Conservation (phyloP, 2,329 filamentous ascomycete genomes). For the Nigrograna mackinnonii region DNA sequence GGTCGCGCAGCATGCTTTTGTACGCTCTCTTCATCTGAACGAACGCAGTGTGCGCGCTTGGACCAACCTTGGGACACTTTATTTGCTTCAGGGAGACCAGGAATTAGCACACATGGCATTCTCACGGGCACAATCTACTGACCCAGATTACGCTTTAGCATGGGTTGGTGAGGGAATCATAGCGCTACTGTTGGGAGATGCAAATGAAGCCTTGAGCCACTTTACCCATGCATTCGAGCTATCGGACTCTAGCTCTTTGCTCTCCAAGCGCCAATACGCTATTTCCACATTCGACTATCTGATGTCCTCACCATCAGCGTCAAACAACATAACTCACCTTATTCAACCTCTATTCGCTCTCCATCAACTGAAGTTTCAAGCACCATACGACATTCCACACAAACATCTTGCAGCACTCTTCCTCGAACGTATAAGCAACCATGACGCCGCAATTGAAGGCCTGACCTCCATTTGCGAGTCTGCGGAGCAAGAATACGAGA, state of each 20-base stretch:
- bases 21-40: slow-evolving; percentile 89
- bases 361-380: slow-evolving; percentile 74
- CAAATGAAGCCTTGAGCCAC: slow-evolving; percentile 76
- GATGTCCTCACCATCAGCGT: slow-evolving; percentile 57
- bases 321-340: slow-evolving; percentile 62
- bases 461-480: slow-evolving; percentile 69
- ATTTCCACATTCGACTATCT: slow-evolving; percentile 83
- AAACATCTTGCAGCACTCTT: slow-evolving; percentile 80
- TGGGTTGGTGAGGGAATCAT: slow-evolving; percentile 94
- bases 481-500: slow-evolving; percentile 83
- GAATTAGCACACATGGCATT: slow-evolving; percentile 90
- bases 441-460: slow-evolving; percentile 62
- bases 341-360: slow-evolving; percentile 89
- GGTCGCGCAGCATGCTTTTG: slow-evolving; percentile 91
- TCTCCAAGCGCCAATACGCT: slow-evolving; percentile 79
- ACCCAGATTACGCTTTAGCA: slow-evolving; percentile 89
- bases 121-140: slow-evolving; percentile 86
- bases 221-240: slow-evolving; percentile 97
- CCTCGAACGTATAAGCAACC: slow-evolving; percentile 77
- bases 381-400: slow-evolving; percentile 71
- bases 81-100: slow-evolving; percentile 79
- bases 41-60: slow-evolving; percentile 82
- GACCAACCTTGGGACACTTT: slow-evolving; percentile 89
- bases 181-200: slow-evolving; percentile 74
- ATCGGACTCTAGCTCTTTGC: slow-evolving; percentile 72